Conservation (phyloP, 2,329 filamentous ascomycete species). For the Shiraia sp. region DNA sequence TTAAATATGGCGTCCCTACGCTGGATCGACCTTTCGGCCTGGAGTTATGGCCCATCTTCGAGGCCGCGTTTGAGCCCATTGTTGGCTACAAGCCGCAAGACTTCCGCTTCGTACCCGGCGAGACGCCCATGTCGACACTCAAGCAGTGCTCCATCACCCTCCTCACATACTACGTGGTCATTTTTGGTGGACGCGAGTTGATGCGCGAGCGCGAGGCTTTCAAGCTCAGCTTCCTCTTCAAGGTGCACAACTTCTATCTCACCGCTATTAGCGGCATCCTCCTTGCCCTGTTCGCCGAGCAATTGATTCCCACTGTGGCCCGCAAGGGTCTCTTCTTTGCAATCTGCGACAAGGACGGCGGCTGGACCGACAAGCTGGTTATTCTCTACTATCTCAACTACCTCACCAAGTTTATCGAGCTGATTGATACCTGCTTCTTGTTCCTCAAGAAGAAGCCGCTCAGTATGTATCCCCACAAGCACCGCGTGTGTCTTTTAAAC, state of each 20-base stretch:
- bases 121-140: constrained; percentile 88
- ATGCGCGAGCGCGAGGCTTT: constrained; percentile 87
- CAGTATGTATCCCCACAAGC: constrained; percentile 57
- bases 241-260: constrained; percentile 95
- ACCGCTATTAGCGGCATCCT: constrained; percentile 82
- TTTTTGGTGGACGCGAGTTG: constrained; percentile 87
- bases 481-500: too few species aligned
- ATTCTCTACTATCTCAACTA: constrained; percentile 98
- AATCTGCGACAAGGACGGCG: constrained; percentile 80
- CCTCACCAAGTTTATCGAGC: constrained; percentile 95
- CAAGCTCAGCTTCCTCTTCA: constrained; percentile 87
- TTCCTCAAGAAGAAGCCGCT: constrained; percentile 99
- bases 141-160: constrained; percentile 80
- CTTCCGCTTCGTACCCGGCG: constrained; percentile 79
- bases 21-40: constrained; percentile 92
- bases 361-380: constrained; percentile 92
- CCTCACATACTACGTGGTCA: constrained; percentile 86
- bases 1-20: constrained; percentile 66
- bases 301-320: constrained; percentile 81
- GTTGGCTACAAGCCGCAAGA: constrained; percentile 83
- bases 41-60: constrained; percentile 91
- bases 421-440: constrained; percentile 93
- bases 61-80: constrained; percentile 76
- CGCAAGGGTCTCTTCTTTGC: constrained; percentile 84
- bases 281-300: constrained; percentile 84